Base-by-base conservation (phyloP, 108 stramenopile genomes). In the Nitzschia sp. region DNA sequence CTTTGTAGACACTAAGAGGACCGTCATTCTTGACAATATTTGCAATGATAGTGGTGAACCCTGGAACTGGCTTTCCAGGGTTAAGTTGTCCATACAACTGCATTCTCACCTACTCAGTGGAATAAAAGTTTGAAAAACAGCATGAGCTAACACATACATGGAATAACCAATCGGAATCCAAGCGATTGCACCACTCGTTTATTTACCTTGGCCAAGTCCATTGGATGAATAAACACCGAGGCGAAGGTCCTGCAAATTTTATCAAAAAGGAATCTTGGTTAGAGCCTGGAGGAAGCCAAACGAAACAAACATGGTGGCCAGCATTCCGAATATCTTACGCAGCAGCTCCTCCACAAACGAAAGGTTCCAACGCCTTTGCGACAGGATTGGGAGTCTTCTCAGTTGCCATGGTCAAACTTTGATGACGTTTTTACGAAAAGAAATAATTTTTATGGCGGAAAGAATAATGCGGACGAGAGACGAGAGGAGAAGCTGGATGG, bases 151-250 rank as follows among this genome's bases (percentile, higher is more conserved):
- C n/a, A 52, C 21, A 52, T 23, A 52, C 21, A 52, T 52, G 6
- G 9, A 9, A 44, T 13, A 44, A 58, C 9, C 25, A 19, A n/a
- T n/a, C n/a, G n/a, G n/a, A n/a, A 13, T 52, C 31, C 11, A 17
- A 65, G 48, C 3, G 74, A 62, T 16, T 47, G 13, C 11, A 41
- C 6, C 13, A 41, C 38, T 41, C 38, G 6, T 32, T n/a, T n/a
- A 69, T 72, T 35, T 33, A 94, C 95, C 84, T 99, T 99, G 25
- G 97, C 96, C 11, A 97, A 78, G 78, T 99, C 98, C 68, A 99
- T 97, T 16, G 98, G 97, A 70, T 97, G 97, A 77, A 99, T 96
- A 38, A 94, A 81, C 64, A 85, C 74, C 47, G 85, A 83, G n/a
- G 95, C 97, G 64, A 97, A 93, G 44, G 95, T 96, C 1, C n/a